Conservation (phyloP, 164 flowering plant species). For the Nymphaea colorata region DNA sequence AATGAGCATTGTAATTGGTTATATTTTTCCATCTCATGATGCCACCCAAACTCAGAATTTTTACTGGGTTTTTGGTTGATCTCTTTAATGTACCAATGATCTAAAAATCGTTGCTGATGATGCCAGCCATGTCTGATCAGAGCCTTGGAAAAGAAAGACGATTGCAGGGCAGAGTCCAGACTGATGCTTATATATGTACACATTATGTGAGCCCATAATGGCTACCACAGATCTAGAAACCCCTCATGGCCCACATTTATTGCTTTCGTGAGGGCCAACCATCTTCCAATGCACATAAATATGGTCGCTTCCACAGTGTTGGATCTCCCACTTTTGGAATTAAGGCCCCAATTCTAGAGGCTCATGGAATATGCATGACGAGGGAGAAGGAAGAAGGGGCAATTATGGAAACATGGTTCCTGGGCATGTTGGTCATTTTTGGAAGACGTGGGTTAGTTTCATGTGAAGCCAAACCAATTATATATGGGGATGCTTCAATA, state of each 20-base stretch:
- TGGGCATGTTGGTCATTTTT: neutral
- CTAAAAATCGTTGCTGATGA: too few species aligned
- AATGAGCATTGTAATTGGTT: too few species aligned
- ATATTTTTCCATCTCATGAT: neutral
- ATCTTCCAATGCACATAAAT: neutral
- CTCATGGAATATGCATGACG: neutral
- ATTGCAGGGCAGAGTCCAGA: neutral
- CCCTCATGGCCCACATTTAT: neutral
- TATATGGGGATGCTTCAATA: neutral
- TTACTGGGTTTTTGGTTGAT: neutral
- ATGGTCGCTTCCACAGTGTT: neutral
- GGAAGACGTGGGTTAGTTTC: neutral
- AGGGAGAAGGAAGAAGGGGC: neutral
- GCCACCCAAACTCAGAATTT: neutral
- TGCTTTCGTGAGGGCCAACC: neutral
- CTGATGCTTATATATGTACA: neutral
- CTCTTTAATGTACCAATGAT: too few species aligned
- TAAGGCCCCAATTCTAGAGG: neutral
- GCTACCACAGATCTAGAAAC: neutral
- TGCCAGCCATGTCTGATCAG: neutral
- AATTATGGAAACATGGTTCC: neutral
- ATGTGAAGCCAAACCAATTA: neutral
- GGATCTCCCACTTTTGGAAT: neutral
- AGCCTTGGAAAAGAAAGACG: neutral
- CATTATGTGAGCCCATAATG: neutral